Evolutionary conservation across 140 eudicot genomes (phyloP).

Genomic region (Cichorium intybus): DNA sequence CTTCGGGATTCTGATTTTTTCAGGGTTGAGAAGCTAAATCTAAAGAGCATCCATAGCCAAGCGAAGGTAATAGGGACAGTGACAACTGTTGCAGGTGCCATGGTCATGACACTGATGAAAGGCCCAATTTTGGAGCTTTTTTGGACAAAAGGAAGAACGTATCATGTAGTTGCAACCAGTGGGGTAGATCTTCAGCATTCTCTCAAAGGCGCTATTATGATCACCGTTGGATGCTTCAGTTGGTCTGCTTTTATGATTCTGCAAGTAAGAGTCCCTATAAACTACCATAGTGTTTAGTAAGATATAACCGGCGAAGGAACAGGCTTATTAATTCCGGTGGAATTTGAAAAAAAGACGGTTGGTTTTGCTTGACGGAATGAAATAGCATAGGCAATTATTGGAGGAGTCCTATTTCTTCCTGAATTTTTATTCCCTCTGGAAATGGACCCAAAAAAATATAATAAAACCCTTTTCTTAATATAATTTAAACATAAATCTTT

Average conservation of each 20-base stretch:
- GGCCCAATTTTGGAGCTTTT: conserved; percentile 34
- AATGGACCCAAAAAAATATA: not conserved
- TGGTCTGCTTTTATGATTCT: conserved; percentile 25
- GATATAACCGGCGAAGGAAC: no score
- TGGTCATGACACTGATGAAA: conserved; percentile 48
- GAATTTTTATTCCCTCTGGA: not conserved
- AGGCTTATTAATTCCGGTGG: no score
- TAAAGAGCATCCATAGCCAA: conserved; percentile 36
- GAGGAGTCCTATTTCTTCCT: not conserved
- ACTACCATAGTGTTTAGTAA: not conserved
- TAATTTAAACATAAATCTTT: not conserved
- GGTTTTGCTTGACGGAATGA: not conserved
- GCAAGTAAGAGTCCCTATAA: conserved; percentile 20
- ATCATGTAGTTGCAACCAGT: conserved; percentile 7
- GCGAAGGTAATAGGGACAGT: conserved; percentile 42
- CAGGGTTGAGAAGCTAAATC: conserved; percentile 39
- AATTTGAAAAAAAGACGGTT: no score
- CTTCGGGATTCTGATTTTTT: not conserved
- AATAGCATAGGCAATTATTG: not conserved
- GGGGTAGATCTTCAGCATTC: conserved; percentile 18
- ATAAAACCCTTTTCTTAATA: not conserved
- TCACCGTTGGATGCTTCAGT: conserved; percentile 15
- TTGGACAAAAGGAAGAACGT: conserved; percentile 34
- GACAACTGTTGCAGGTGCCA: conserved; percentile 41
- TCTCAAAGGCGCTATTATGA: conserved; percentile 21